phyloP scores from a whole-genome alignment of 352 stramenopile genomes.

The Pythium graminicola region DNA sequence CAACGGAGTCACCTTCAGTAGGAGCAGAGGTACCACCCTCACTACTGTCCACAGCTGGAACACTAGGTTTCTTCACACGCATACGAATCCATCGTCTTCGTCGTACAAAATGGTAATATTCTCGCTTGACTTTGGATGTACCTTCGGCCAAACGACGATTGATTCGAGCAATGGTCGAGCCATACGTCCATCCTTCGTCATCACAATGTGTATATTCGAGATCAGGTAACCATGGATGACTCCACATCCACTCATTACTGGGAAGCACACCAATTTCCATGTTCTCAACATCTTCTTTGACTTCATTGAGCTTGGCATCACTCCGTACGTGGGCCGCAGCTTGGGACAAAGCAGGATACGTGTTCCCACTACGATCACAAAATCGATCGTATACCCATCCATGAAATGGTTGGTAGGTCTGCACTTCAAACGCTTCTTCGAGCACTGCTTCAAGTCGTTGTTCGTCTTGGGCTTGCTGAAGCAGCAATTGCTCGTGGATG shows the following conservation, averaged over 20 bases:
- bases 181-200: slow-evolving; percentile 81
- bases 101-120: slow-evolving; percentile 77
- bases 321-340: slow-evolving; percentile 33
- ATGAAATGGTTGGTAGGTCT: slow-evolving; percentile 76
- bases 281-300: slow-evolving; percentile 24
- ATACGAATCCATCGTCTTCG: slow-evolving; percentile 74
- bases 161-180: slow-evolving; percentile 74
- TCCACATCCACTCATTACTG: slow-evolving; percentile 77
- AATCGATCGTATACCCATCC: slow-evolving; percentile 76
- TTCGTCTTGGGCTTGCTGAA: slow-evolving; percentile 13
- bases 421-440: slow-evolving; percentile 83
- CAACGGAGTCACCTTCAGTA: not conserved
- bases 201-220: slow-evolving; percentile 77
- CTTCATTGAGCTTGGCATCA: slow-evolving; percentile 47
- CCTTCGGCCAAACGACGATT: slow-evolving; percentile 74
- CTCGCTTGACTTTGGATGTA: slow-evolving; percentile 63
- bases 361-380: slow-evolving; percentile 72
- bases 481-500: slow-evolving; percentile 19
- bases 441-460: slow-evolving; percentile 57
- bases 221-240: slow-evolving; percentile 66
- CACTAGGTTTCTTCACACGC: slow-evolving; percentile 46
- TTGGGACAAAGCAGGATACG: slow-evolving; percentile 47
- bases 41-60: not conserved
- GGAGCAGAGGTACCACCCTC: not conserved
- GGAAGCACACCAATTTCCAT: slow-evolving; percentile 62